A percentile compares a stretch with the other conserved stretches of the same genome.
These are phyloP conservation scores for Sicyos edulis DNA, from an alignment of 306 rosid species.

Conservation along the genomic window DNA sequence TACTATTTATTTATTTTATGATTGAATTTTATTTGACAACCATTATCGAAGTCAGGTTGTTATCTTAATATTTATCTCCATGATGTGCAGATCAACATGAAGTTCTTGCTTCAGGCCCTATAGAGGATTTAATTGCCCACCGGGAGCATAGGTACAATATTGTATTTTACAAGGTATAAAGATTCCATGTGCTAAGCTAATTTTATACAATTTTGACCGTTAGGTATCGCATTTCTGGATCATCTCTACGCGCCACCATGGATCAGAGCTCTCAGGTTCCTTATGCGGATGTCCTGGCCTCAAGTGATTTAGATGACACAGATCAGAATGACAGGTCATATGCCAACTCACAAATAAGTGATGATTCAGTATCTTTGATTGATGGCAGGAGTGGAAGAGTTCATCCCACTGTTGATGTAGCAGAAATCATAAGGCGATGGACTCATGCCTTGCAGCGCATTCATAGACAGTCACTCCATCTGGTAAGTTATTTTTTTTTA, in stretches of 20 bases:
- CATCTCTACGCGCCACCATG: constrained; percentile 98
- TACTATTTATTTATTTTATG: background rate
- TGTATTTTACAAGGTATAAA: constrained; percentile 17
- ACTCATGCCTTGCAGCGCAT: constrained; percentile 98
- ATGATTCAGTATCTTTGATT: constrained; percentile 52
- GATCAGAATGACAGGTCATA: constrained; percentile 61
- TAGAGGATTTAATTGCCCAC: constrained; percentile 95
- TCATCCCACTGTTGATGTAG: constrained; percentile 79
- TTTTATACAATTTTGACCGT: constrained; percentile 26
- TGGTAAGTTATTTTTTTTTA: constrained; percentile 34
- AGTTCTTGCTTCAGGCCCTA: constrained; percentile 99
- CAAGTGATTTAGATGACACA: constrained; percentile 50
- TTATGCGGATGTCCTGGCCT: constrained; percentile 52
- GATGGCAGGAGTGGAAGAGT: constrained; percentile 83
- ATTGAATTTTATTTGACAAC: background rate
- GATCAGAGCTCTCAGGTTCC: constrained; percentile 96
- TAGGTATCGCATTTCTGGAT: constrained; percentile 98
- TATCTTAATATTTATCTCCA: background rate
- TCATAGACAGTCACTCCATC: constrained; percentile 92
- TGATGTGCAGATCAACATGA: constrained; percentile 74
- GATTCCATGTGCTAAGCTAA: constrained; percentile 24
- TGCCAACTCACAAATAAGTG: constrained; percentile 38
- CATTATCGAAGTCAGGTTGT: constrained; percentile 7
- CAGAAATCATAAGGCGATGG: constrained; percentile 97
- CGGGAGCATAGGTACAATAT: constrained; percentile 81